Evolutionary conservation across 1,284 basidiomycete genomes (phyloP), one percentile per base, ranked within the genome.

Genomic region (Ustilago esculenta): DNA sequence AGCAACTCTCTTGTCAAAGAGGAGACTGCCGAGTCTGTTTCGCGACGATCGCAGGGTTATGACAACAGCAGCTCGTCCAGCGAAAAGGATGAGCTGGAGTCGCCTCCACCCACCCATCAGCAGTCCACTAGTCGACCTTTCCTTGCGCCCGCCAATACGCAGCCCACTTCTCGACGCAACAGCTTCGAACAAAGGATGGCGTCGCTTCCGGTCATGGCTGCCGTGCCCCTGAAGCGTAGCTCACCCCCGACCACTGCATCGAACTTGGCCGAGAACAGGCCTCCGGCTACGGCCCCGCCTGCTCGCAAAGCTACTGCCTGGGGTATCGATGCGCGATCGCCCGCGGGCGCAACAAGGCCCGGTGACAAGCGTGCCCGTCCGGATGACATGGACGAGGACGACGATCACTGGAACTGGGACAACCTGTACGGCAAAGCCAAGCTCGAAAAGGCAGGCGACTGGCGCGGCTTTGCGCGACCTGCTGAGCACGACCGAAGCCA

Each of bases 131-230:
- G 30, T 24, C 46, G 51, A 21, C 27, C 51, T 6, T 7, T 53
- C 34, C 48, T 52, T 12, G 43, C 55, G 6, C 30, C 60, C 11
- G 29, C 51, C 9, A 41, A 49, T n/a, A 35, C 34, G 14, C 57
- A 40, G 44, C 40, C 66, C 7, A 32, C 37, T 1, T 60, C 67
- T 27, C 67, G 67, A 29, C 60, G 67, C 47, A 70, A 56, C 57
- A 72, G 68, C 46, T 75, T 75, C 36, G 73, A 75, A 46, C 54
- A 65, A 24, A 57, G 73, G 30, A 73, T 75, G 66, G 68, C 64
- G 4, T 58, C 60, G 34, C 52, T 75, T 4, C 73, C 73, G 4
- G 66, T 73, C 20, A 53, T 63, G 52, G 50, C 67, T 2, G 73
- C 73, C 14, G 58, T 75, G 14, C 73, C 73, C 14, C 55, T 75